A percentile compares a stretch with the other conserved stretches of the same genome.
Conservation (phyloP, 805 yeast genomes). For the Candida succiphila region DNA sequence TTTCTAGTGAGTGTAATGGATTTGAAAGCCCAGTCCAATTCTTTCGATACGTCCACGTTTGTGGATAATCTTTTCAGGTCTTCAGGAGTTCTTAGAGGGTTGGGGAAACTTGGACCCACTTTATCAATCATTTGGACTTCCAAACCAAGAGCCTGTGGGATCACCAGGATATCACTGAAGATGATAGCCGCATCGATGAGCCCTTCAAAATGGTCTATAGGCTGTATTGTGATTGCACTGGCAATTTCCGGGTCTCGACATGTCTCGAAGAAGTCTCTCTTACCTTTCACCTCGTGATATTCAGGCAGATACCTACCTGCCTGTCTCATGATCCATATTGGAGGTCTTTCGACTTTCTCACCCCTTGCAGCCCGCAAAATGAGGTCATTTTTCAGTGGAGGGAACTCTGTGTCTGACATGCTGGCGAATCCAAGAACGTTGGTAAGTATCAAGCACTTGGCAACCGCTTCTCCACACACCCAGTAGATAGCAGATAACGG, state of each 20-base stretch:
- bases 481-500: too few relatives aligned
- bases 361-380: slow-evolving; percentile 87
- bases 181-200: slow-evolving; percentile 94
- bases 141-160: slow-evolving; percentile 98
- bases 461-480: too few relatives aligned
- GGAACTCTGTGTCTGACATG: slow-evolving; percentile 30
- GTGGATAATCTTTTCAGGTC: slow-evolving; percentile 53
- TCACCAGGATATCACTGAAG: slow-evolving; percentile 88
- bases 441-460: too few relatives aligned
- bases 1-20: slow-evolving; percentile 88
- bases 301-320: slow-evolving; percentile 94
- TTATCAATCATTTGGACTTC: slow-evolving; percentile 89
- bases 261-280: slow-evolving; percentile 86
- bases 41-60: slow-evolving; percentile 58
- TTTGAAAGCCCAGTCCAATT: slow-evolving; percentile 88
- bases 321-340: slow-evolving; percentile 97
- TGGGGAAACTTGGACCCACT: slow-evolving; percentile 87
- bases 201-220: slow-evolving; percentile 82
- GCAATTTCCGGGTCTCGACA: slow-evolving; percentile 94
- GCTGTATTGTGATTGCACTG: slow-evolving; percentile 90
- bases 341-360: slow-evolving; percentile 91
- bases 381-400: slow-evolving; percentile 80
- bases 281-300: slow-evolving; percentile 81
- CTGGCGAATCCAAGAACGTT: neutral
- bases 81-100: slow-evolving; percentile 68